Conservation (phyloP, 148 eudicot genomes). For the Arctostaphylos glauca region DNA sequence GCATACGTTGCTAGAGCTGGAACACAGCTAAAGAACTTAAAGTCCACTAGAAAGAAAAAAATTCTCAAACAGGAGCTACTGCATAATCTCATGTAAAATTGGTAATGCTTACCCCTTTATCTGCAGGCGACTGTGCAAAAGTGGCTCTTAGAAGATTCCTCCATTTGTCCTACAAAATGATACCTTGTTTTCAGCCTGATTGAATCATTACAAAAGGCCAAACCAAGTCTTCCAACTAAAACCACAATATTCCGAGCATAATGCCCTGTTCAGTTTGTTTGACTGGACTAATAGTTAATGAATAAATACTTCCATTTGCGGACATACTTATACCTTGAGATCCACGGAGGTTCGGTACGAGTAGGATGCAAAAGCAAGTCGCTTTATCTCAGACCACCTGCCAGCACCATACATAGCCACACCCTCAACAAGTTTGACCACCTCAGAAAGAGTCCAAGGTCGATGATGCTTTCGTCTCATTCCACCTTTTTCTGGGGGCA, state of each 20-base stretch:
- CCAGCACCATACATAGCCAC: constrained; percentile 90
- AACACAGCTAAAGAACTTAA: neutral
- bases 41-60: neutral
- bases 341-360: constrained; percentile 95
- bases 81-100: neutral
- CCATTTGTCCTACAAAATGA: constrained; percentile 84
- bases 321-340: constrained; percentile 57
- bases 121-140: constrained; percentile 49
- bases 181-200: constrained; percentile 15
- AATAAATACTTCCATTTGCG: neutral
- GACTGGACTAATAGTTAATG: neutral
- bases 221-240: neutral
- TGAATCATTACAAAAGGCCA: neutral
- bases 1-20: neutral
- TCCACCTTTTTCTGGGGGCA: constrained; percentile 63
- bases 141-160: constrained; percentile 96
- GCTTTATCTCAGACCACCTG: constrained; percentile 98
- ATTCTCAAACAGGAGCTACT: neutral
- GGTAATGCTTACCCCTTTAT: constrained; percentile 63
- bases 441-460: constrained; percentile 87
- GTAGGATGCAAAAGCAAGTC: constrained; percentile 74
- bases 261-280: neutral
- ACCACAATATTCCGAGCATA: neutral
- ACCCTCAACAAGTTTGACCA: constrained; percentile 91
- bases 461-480: constrained; percentile 96